Percentiles rank a stretch among this genome's conserved stretches.
phyloP scores from a whole-genome alignment of 495 filamentous ascomycete species.

The Platismatia glauca region DNA sequence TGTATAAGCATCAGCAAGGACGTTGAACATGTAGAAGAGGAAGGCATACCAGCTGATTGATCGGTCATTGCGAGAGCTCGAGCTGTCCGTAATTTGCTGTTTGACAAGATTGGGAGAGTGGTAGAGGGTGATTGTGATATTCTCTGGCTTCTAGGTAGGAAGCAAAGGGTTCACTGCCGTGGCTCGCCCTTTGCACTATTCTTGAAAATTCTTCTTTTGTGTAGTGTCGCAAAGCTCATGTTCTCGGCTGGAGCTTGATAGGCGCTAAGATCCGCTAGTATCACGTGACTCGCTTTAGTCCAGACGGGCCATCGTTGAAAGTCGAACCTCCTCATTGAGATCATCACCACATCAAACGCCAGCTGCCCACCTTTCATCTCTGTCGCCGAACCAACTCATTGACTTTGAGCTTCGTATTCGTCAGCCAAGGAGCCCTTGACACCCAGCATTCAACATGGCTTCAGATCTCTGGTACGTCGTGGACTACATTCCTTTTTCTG shows the following conservation, averaged over 20 bases:
- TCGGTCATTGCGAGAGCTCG: background rate
- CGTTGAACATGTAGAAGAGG: background rate
- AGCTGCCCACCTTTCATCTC: background rate
- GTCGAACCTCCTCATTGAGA: slow-evolving; percentile 7
- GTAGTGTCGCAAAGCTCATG: too few species aligned
- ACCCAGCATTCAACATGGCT: slow-evolving; percentile 42
- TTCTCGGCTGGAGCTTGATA: background rate
- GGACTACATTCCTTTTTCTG: slow-evolving; percentile 27
- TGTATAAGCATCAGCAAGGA: slow-evolving; percentile 20
- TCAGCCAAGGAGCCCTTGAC: background rate
- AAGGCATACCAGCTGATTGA: slow-evolving; percentile 9
- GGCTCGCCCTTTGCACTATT: slow-evolving; percentile 41
- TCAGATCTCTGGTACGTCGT: slow-evolving; percentile 57
- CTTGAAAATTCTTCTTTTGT: slow-evolving; percentile 1
- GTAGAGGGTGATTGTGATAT: background rate
- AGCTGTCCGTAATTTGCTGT: background rate
- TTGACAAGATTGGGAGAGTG: background rate
- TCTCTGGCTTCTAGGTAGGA: background rate
- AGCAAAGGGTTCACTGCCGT: slow-evolving; percentile 54
- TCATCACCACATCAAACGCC: slow-evolving; percentile 10
- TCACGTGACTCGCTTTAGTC: background rate
- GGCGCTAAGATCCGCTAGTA: background rate
- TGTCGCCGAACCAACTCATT: background rate
- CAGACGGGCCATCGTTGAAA: background rate
- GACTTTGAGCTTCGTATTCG: background rate